Evolutionary conservation across 2,329 filamentous ascomycete genomes (phyloP), one percentile per base, ranked within the genome.

Genomic region (Nothophaeocryptopus gaeumannii): DNA sequence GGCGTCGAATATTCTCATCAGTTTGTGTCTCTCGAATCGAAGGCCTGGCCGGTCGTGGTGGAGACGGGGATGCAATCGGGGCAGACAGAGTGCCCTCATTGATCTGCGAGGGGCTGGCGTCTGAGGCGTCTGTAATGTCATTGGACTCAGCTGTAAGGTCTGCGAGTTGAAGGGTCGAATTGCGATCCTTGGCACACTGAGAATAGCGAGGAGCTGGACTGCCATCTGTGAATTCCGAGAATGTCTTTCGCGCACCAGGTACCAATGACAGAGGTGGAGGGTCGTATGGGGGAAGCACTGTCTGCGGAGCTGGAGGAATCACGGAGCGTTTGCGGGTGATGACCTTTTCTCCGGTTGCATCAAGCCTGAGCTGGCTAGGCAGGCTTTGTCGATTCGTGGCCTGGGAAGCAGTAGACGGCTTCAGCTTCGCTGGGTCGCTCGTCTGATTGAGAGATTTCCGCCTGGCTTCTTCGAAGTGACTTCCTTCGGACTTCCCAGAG

Each of bases 381-480:
- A 47, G 36, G 5, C 44, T 52, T 13, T 39, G n/a, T 13, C 42
- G 42, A 14, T 36, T 38, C 11, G 35, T 15, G 26, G 44, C n/a
- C 30, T 9, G 10, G 20, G 20, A 37, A 32, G 39, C 39, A 2
- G 39, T 47, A 33, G 45, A 40, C 13, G 40, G 38, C 46, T 30
- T 45, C 35, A 30, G 37, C 20, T 40, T 16, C n/a, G 36, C 43
- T 4, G 39, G 45, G 32, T 42, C 43, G 20, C 20, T 26, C 30
- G 38, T 34, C 29, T 53, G 53, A 13, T 53, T 43, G 10, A 50
- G 35, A 15, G 54, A 48, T 38, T 30, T 54, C 26, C 51, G 53
- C 26, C 63, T 47, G 4, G 63, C 63, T 29, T 67, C 61, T 44
- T 63, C 63, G 15, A 69, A 61, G 47, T 69, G 64, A 42, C 66